These are phyloP conservation scores for Plasmopara muralis DNA, from an alignment of 352 stramenopile species.

Conservation along the genomic window DNA sequence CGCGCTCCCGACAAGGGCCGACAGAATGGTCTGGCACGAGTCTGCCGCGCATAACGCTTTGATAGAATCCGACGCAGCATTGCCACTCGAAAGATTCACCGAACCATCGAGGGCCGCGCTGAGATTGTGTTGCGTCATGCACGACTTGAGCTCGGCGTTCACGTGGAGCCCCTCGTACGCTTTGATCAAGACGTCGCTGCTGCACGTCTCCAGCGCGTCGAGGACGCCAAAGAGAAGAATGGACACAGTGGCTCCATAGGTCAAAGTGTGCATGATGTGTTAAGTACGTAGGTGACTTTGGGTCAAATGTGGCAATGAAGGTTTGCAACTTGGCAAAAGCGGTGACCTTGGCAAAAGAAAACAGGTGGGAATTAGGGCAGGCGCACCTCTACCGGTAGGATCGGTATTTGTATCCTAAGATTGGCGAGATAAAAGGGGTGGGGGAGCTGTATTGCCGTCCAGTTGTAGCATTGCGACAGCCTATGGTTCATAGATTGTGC, in stretches of 20 bases:
- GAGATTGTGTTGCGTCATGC: slow-evolving; percentile 45
- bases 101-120: slow-evolving; percentile 38
- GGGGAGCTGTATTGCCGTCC: no score
- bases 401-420: no score
- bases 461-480: no score
- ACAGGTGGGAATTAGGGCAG: no score
- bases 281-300: no score
- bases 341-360: no score
- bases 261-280: slow-evolving; percentile 19
- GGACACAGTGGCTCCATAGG: slow-evolving; percentile 13
- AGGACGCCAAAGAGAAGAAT: slow-evolving; percentile 14
- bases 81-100: slow-evolving; percentile 33
- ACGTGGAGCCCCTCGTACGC: slow-evolving; percentile 47
- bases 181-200: slow-evolving; percentile 36
- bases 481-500: no score
- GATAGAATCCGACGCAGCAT: slow-evolving; percentile 31
- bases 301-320: slow-evolving; percentile 33
- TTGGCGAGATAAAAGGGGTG: no score
- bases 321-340: background rate
- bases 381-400: no score
- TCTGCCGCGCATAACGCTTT: slow-evolving; percentile 34
- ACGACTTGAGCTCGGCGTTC: slow-evolving; percentile 40
- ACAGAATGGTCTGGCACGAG: slow-evolving; percentile 37
- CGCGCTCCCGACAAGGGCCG: slow-evolving; percentile 34
- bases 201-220: slow-evolving; percentile 28